Evolutionary conservation across 2,329 filamentous ascomycete genomes (phyloP).

Genomic region (Phyllosticta capitalensis): DNA sequence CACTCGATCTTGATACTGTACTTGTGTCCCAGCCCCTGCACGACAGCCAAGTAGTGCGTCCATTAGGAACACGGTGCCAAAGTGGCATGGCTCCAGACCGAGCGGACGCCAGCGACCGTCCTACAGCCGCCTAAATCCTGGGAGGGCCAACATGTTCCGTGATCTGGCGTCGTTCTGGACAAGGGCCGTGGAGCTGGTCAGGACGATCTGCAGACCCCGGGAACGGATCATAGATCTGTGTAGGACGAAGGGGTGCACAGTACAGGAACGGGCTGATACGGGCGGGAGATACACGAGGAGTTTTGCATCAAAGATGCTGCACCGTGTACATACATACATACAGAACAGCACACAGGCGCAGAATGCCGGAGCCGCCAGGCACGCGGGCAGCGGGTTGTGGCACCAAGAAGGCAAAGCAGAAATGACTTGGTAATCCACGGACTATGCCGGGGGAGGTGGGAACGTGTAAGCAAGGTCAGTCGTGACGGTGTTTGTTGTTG

Average conservation of each 20-base stretch:
- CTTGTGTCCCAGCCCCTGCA: slow-evolving; percentile 8
- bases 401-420: not conserved
- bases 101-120: not conserved
- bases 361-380: not conserved
- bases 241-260: not conserved
- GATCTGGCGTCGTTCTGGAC: slow-evolving; percentile 7
- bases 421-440: not conserved
- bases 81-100: not conserved
- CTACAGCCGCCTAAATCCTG: not conserved
- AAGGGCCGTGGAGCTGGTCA: slow-evolving; percentile 1
- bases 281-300: slow-evolving; percentile 10
- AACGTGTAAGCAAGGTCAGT: not conserved
- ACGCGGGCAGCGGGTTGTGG: not conserved
- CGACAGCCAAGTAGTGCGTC: not conserved
- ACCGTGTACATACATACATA: not conserved
- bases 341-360: not conserved
- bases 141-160: slow-evolving; percentile 8
- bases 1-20: slow-evolving; percentile 10
- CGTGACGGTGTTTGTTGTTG: not conserved
- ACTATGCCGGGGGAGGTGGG: not conserved
- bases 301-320: slow-evolving; percentile 10
- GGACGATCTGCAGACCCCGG: slow-evolving; percentile 6
- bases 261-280: slow-evolving; percentile 5
- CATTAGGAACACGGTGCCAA: not conserved
- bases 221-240: slow-evolving; percentile 7